Evolutionary conservation across 2,329 filamentous ascomycete genomes (phyloP).

Genomic region (Aureobasidium lini): DNA sequence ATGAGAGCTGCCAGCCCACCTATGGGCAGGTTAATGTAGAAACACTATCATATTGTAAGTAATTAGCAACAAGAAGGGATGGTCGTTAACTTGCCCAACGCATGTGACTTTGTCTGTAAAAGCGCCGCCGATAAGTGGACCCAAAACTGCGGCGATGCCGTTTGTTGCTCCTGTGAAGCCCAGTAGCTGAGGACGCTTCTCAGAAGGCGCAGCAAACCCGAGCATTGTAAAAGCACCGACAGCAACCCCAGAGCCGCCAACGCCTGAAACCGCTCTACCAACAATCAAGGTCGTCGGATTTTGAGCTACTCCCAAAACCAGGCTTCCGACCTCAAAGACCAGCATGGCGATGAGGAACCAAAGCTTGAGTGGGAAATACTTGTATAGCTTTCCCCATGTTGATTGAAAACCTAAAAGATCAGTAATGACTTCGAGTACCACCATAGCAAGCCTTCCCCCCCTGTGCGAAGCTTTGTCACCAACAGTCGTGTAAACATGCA

Average conservation of each 20-base stretch:
- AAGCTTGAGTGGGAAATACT: slow-evolving; percentile 22
- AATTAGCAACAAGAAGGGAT: slow-evolving; percentile 23
- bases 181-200: slow-evolving; percentile 41
- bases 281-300: slow-evolving; percentile 44
- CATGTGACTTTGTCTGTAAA: slow-evolving; percentile 35
- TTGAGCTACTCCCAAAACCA: slow-evolving; percentile 45
- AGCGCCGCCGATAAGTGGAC: slow-evolving; percentile 38
- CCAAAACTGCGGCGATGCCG: slow-evolving; percentile 40
- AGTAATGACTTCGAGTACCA: too few relatives aligned
- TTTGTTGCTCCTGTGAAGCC: slow-evolving; percentile 39
- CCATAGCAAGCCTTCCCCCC: too few relatives aligned
- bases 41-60: slow-evolving; percentile 25
- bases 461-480: too few relatives aligned
- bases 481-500: too few relatives aligned
- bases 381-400: slow-evolving; percentile 19
- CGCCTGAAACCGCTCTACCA: slow-evolving; percentile 44
- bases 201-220: slow-evolving; percentile 38
- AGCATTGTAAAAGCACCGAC: slow-evolving; percentile 43
- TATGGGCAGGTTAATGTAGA: slow-evolving; percentile 48
- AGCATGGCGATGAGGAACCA: slow-evolving; percentile 31
- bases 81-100: slow-evolving; percentile 29
- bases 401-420: slow-evolving; percentile 10
- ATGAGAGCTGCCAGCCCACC: slow-evolving; percentile 29
- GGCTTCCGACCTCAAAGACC: slow-evolving; percentile 46
- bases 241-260: slow-evolving; percentile 42